Conservation (phyloP, 176 grass and related monocot species). For the Metroxylon sagu region DNA sequence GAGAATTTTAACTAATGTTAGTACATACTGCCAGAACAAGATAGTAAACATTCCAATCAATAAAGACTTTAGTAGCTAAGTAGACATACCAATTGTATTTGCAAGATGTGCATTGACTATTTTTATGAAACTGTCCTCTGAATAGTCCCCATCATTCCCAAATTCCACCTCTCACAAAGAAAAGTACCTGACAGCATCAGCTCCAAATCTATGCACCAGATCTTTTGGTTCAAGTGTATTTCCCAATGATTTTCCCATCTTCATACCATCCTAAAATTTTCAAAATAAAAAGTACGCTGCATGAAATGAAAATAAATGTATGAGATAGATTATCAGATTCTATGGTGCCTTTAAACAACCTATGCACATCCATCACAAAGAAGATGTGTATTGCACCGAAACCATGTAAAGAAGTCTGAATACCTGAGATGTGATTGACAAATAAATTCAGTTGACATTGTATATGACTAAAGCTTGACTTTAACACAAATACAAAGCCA, state of each 20-base stretch:
- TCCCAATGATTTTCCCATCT: conserved; percentile 97
- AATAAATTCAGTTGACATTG: too few relatives aligned
- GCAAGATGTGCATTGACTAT: conserved; percentile 97
- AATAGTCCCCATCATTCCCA: conserved; percentile 90
- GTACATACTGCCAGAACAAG: too few relatives aligned
- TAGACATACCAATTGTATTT: conserved; percentile 72
- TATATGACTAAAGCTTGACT: too few relatives aligned
- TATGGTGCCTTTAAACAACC: not conserved
- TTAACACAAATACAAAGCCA: too few relatives aligned
- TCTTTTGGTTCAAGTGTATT: conserved; percentile 96
- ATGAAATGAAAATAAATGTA: conserved; percentile 39
- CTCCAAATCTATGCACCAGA: conserved; percentile 71
- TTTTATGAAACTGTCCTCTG: conserved; percentile 86
- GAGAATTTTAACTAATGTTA: not conserved
- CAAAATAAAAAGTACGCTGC: conserved; percentile 37
- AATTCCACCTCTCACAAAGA: conserved; percentile 95
- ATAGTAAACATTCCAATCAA: too few relatives aligned
- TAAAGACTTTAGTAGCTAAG: not conserved
- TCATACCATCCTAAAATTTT: conserved; percentile 94
- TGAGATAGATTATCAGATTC: conserved; percentile 17
- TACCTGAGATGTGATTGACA: too few relatives aligned
- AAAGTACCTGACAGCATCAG: conserved; percentile 89
- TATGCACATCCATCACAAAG: not conserved
- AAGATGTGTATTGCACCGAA: not conserved
- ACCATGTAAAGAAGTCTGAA: not conserved